A percentile compares a stretch with the other conserved stretches of the same genome.
Conservation (phyloP, 139 green algal genomes). For the Chlorella sp. region DNA sequence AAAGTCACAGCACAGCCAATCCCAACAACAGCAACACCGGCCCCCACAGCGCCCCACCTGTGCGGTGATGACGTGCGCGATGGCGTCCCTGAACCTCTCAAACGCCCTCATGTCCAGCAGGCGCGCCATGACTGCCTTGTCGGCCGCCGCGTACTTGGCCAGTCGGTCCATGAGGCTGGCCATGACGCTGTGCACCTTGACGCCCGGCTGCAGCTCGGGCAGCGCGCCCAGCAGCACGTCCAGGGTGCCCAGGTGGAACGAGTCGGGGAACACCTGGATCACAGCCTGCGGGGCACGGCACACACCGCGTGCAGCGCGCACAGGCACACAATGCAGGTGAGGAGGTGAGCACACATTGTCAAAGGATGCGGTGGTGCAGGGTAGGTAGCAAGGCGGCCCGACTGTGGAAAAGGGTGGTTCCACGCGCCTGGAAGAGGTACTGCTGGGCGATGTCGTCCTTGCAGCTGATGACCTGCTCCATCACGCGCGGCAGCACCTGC, state of each 20-base stretch:
- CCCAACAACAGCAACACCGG: too few relatives aligned
- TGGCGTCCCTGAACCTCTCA: slow-evolving; percentile 22
- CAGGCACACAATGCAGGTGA: too few relatives aligned
- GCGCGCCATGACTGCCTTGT: slow-evolving; percentile 30
- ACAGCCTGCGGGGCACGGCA: slow-evolving; percentile 9
- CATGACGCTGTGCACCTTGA: slow-evolving; percentile 66
- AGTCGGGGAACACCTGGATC: slow-evolving; percentile 76
- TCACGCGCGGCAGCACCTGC: slow-evolving; percentile 35
- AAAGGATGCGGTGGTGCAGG: too few relatives aligned
- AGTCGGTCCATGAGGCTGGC: slow-evolving; percentile 74
- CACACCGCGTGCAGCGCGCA: neutral
- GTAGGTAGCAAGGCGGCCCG: too few relatives aligned
- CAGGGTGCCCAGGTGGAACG: slow-evolving; percentile 93
- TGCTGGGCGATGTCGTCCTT: slow-evolving; percentile 96
- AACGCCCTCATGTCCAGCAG: slow-evolving; percentile 38
- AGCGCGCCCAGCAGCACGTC: slow-evolving; percentile 74
- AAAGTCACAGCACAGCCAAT: too few relatives aligned
- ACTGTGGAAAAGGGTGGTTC: too few relatives aligned
- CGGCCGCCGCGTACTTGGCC: slow-evolving; percentile 36
- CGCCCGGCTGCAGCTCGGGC: slow-evolving; percentile 77
- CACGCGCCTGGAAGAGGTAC: slow-evolving; percentile 93
- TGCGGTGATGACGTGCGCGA: slow-evolving; percentile 10
- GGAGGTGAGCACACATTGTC: too few relatives aligned
- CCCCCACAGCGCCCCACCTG: too few relatives aligned
- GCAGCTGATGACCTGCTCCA: slow-evolving; percentile 88